A percentile compares a stretch with the other conserved stretches of the same genome.
Conservation (phyloP, 441 rosid genomes). For the Raphanus hybrid region DNA sequence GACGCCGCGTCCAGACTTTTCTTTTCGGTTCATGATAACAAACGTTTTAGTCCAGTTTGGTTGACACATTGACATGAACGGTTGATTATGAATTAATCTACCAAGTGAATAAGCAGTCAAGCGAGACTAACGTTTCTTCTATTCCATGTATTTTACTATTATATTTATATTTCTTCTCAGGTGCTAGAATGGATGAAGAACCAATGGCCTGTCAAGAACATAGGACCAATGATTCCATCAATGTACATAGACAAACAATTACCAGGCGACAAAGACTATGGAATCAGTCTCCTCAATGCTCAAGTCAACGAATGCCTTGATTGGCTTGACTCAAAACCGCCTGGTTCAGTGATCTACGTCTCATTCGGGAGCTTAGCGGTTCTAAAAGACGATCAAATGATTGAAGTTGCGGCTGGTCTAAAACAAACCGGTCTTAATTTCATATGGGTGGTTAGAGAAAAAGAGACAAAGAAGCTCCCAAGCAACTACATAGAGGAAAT, state of each 20-base stretch:
- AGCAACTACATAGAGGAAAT: constrained; percentile 44
- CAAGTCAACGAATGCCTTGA: constrained; percentile 40
- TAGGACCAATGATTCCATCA: constrained; percentile 57
- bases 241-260: constrained; percentile 51
- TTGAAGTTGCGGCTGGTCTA: constrained; percentile 48
- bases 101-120: not conserved
- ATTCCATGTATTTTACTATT: not conserved
- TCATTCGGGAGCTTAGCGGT: constrained; percentile 57
- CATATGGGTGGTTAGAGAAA: constrained; percentile 64
- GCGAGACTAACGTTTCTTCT: constrained; percentile 5
- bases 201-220: constrained; percentile 39
- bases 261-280: constrained; percentile 48
- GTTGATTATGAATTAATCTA: not conserved
- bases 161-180: constrained; percentile 6
- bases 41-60: too few species aligned
- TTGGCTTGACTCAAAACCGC: constrained; percentile 53
- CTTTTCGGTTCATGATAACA: too few species aligned
- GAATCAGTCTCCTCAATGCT: constrained; percentile 48
- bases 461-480: constrained; percentile 54
- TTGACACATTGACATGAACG: too few species aligned
- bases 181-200: constrained; percentile 47
- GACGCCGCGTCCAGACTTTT: not conserved
- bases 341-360: constrained; percentile 52
- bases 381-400: constrained; percentile 52
- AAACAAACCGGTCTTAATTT: constrained; percentile 43